Evolutionary conservation across 2,329 filamentous ascomycete species (phyloP), one percentile per base, ranked within the genome.

Genomic region (Curvularia sp.): DNA sequence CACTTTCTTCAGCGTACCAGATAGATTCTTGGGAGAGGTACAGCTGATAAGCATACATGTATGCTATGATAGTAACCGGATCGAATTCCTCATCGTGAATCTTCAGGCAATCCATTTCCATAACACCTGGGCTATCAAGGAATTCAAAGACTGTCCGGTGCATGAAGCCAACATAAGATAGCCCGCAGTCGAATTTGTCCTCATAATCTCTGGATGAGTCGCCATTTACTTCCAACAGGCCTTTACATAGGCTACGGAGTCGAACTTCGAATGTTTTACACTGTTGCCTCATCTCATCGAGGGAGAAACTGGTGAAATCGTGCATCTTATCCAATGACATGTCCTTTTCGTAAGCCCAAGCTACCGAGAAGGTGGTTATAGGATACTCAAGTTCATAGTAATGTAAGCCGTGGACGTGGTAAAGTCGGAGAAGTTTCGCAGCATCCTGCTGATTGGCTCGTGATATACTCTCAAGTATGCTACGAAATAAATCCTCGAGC

Each of bases 211-310:
- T 20, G 2, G 31, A 24, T 4, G 9, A 2, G 33, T 48, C 28
- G 18, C 18, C 44, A 12, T 47, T 10, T 26, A 47, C 6, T 15
- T 53, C 51, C 12, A 53, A 8, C 4, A 53, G n/a, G 8, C 42
- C 51, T 26, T 24, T 47, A n/a, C 51, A 53, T 8, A 42, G 31
- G 28, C 51, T 53, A 13, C 51, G 51, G 3, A 53, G 15, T 22
- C 42, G 51, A 1, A 31, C 42, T 47, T 53, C 42, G 3, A 53
- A 9, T 22, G 20, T 28, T 12, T 3, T 7, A 10, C 18, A 26
- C 9, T 18, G 28, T 5, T n/a, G 9, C 10, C 7, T 26, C 5
- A n/a, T 24, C 3, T 47, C 13, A 18, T 44, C 13, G 8, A 33
- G 18, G 4, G 28, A 33, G 10, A 4, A 33, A 26, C 8, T 15